Conservation (phyloP, 2,329 filamentous ascomycete genomes). For the Zelopaecilomyces penicillatus region DNA sequence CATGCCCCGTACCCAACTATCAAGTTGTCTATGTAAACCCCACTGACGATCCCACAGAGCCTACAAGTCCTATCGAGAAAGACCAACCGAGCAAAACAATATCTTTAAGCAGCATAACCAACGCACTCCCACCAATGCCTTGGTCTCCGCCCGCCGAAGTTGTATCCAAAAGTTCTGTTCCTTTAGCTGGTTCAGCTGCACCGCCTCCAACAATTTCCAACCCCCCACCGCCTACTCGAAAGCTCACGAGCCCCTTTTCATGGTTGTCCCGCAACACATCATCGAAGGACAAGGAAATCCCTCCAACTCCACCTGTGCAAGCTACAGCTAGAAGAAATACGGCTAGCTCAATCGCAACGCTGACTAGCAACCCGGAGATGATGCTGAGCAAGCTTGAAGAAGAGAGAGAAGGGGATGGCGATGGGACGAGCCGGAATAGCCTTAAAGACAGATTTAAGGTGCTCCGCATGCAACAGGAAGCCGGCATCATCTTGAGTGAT, state of each 20-base stretch:
- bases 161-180: constrained; percentile 36
- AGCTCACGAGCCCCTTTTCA: constrained; percentile 79
- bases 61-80: constrained; percentile 25
- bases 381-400: constrained; percentile 71
- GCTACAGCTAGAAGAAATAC: constrained; percentile 57
- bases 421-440: constrained; percentile 47
- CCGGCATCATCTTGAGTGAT: constrained; percentile 48
- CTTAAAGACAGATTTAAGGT: constrained; percentile 73
- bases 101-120: constrained; percentile 63
- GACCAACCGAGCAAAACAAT: constrained; percentile 45
- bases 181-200: constrained; percentile 22
- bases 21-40: background rate
- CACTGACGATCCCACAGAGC: constrained; percentile 16
- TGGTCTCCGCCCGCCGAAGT: constrained; percentile 55
- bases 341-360: constrained; percentile 67
- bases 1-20: background rate
- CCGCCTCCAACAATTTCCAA: constrained; percentile 21
- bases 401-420: constrained; percentile 45
- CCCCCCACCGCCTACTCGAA: constrained; percentile 43
- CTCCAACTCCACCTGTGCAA: constrained; percentile 44
- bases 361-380: constrained; percentile 74
- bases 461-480: constrained; percentile 67
- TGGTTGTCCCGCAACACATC: constrained; percentile 68
- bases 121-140: constrained; percentile 62
- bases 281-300: constrained; percentile 44